Base-by-base conservation (phyloP, 2,329 filamentous ascomycete species). In the Bipolaris cookei region DNA sequence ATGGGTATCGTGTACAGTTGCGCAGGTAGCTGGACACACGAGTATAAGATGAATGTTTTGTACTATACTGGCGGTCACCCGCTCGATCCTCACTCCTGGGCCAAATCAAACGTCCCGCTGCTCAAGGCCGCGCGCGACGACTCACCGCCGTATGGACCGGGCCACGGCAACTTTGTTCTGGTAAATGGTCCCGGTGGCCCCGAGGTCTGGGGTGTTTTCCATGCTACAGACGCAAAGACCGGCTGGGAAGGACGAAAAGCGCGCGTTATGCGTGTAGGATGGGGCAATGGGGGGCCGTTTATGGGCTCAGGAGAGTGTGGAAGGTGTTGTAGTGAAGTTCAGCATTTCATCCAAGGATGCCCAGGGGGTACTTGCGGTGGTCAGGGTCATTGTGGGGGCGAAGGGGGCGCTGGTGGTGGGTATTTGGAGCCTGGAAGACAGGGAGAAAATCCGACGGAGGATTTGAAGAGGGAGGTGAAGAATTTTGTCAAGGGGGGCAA, bases 1-100 rank as follows among this genome's bases (percentile, higher is more conserved):
- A 66, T 62, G 13, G 80, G 80, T 1, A 61, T 82, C n/a, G 79
- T 76, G n/a, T 82, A 80, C 56, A 78, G 74, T 4, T 81, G 79
- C 58, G 77, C 78, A 0, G 80, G 78, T 1, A 76, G 70, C 58
- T 82, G 80, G 80, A 81, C 80, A 1, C 75, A 76, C 44, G 75
- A 81, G 54, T 81, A 81, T 67, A 81, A 81, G 61, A 80, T 81
- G 77, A 77, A 76, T n/a, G 73, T 78, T 0, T 64, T 82, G 20
- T 70, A 76, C 38, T 80, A 74, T 54, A 64, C 70, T 0, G 78
- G 78, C 13, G 77, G 77, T 1, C 72, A 79, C 54, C 79, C 79
- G 2, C 65, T 81, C 0, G 56, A 76, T 28, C 67, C 69, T 0
- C 39, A 34, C 0, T 72, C 68, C 0, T 82, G 80, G 80, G 61